These are phyloP conservation scores for Serendipita sp. DNA, from an alignment of 768 basidiomycete species.

Conservation along the genomic window DNA sequence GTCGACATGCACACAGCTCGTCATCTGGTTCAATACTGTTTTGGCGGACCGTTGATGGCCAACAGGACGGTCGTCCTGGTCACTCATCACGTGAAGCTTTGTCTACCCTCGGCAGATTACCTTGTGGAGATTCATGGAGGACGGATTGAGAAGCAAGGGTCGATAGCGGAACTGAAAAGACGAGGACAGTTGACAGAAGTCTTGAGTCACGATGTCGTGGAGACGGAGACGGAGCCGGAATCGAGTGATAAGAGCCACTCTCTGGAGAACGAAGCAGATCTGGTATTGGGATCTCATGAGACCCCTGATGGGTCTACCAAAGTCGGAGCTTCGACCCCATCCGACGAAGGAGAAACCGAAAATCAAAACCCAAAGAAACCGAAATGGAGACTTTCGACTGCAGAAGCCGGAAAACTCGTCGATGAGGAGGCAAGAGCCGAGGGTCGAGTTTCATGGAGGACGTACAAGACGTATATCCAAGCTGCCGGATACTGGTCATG, in stretches of 20 bases:
- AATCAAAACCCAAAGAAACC: background rate
- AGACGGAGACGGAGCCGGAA: conserved; percentile 15
- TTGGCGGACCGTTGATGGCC: conserved; percentile 42
- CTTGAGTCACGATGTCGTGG: conserved; percentile 31
- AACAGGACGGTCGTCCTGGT: conserved; percentile 65
- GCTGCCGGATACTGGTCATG: conserved; percentile 43
- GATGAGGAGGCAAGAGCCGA: conserved; percentile 50
- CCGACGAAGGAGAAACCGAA: background rate
- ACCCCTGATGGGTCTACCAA: conserved; percentile 6
- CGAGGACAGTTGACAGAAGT: conserved; percentile 29
- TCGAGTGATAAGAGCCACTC: conserved; percentile 11
- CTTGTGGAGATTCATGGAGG: conserved; percentile 46
- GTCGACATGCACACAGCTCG: conserved; percentile 67
- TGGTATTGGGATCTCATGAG: background rate
- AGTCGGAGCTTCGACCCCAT: background rate
- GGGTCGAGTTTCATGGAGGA: conserved; percentile 40
- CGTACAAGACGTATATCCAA: conserved; percentile 46
- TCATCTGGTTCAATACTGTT: conserved; percentile 47
- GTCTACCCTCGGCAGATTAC: conserved; percentile 50
- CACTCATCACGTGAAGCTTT: conserved; percentile 65
- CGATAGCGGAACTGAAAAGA: conserved; percentile 30
- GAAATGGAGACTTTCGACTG: background rate
- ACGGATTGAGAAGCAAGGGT: conserved; percentile 31
- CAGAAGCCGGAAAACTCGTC: conserved; percentile 34
- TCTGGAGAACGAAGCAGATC: conserved; percentile 15